Conservation (phyloP, 2,329 filamentous ascomycete genomes). For the Xylaria sp. region DNA sequence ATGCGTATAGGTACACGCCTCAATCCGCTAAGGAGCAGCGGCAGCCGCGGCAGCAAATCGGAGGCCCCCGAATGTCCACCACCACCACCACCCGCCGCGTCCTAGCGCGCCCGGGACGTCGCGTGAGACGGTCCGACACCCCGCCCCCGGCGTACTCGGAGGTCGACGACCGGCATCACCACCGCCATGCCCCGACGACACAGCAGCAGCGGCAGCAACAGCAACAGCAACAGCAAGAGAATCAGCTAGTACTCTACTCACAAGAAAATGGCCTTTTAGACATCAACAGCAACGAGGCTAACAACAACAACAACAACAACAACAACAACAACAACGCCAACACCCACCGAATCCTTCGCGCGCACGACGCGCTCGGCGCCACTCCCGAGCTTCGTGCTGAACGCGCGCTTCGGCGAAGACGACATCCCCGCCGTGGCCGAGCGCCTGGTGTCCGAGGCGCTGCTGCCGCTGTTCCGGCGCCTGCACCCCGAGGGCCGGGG, state of each 20-base stretch:
- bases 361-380: conserved; percentile 76
- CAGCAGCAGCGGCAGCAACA: too few relatives aligned
- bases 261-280: too few relatives aligned
- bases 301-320: too few relatives aligned
- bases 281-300: too few relatives aligned
- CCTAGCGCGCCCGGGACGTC: conserved; percentile 13
- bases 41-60: neutral
- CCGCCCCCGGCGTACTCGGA: conserved; percentile 23
- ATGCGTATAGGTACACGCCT: too few relatives aligned
- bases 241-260: too few relatives aligned
- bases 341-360: conserved; percentile 59
- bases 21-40: neutral
- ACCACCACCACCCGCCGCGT: conserved; percentile 15
- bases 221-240: too few relatives aligned
- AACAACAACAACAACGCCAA: too few relatives aligned
- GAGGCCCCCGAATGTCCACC: conserved; percentile 10
- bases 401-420: conserved; percentile 57
- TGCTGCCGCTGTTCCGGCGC: conserved; percentile 74
- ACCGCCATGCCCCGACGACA: too few relatives aligned
- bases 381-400: conserved; percentile 75
- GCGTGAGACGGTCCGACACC: conserved; percentile 16
- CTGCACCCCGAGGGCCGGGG: conserved; percentile 70
- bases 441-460: conserved; percentile 67
- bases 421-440: conserved; percentile 64
- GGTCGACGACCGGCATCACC: conserved; percentile 16